phyloP scores from a whole-genome alignment of 805 yeast species.

The Schwanniomyces sp. region DNA sequence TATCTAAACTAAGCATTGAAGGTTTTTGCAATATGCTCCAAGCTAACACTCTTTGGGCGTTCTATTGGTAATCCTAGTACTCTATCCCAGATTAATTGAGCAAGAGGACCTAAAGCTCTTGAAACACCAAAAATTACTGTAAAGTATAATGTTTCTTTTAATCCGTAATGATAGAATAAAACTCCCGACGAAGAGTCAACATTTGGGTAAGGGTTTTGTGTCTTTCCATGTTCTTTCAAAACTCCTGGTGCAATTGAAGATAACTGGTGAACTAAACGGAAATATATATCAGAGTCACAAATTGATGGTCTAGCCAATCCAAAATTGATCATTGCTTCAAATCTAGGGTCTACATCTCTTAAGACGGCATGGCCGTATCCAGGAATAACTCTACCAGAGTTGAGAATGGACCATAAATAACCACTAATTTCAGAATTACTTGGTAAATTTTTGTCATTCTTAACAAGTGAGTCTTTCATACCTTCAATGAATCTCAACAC shows the following conservation, averaged over 20 bases:
- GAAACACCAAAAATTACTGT: conserved; percentile 83
- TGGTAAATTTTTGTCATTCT: conserved; percentile 58
- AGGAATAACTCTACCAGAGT: conserved; percentile 77
- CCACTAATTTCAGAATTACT: conserved; percentile 54
- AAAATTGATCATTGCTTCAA: conserved; percentile 69
- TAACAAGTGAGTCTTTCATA: conserved; percentile 53
- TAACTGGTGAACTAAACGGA: conserved; percentile 63
- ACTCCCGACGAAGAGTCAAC: conserved; percentile 82
- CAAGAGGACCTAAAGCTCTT: conserved; percentile 75
- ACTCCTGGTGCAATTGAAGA: conserved; percentile 75
- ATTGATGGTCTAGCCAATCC: conserved; percentile 60
- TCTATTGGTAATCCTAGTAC: conserved; percentile 76
- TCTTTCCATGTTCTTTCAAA: conserved; percentile 75
- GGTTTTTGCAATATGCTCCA: not conserved
- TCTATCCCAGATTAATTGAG: conserved; percentile 79
- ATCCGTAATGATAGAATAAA: conserved; percentile 75
- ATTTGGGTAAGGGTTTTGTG: conserved; percentile 84
- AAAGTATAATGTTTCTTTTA: conserved; percentile 70
- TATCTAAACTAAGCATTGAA: not conserved
- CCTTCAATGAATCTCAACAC: conserved; percentile 71
- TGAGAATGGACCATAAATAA: conserved; percentile 69
- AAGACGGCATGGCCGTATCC: conserved; percentile 89
- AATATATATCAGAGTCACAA: conserved; percentile 25
- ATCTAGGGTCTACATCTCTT: conserved; percentile 81
- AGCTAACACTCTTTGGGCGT: conserved; percentile 57